These are phyloP conservation scores for Boletus edulis DNA, from an alignment of 768 basidiomycete species.

Conservation along the genomic window DNA sequence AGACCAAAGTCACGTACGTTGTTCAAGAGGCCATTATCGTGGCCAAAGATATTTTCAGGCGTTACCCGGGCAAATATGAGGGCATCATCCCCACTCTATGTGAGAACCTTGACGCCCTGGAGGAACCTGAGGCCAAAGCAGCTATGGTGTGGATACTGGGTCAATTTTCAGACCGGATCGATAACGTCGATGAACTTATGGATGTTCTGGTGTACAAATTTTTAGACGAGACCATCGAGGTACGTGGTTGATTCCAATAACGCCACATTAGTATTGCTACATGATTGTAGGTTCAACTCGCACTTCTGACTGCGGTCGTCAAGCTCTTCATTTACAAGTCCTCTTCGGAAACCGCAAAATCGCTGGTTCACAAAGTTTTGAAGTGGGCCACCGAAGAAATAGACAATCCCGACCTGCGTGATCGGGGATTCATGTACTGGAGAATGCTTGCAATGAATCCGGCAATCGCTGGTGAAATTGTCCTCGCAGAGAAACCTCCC, in stretches of 20 bases:
- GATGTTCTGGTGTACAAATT: conserved; percentile 90
- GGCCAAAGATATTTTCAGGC: conserved; percentile 95
- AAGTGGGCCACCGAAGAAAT: conserved; percentile 98
- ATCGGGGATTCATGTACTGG: conserved; percentile 99
- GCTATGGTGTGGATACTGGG: conserved; percentile 99
- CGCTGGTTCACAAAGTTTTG: conserved; percentile 89
- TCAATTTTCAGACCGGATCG: conserved; percentile 92
- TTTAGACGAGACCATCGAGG: conserved; percentile 92
- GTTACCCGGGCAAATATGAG: conserved; percentile 96
- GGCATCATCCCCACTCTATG: conserved; percentile 93
- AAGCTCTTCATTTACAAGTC: conserved; percentile 94
- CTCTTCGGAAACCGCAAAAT: conserved; percentile 78
- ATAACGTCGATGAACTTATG: conserved; percentile 92
- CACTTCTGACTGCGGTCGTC: conserved; percentile 89
- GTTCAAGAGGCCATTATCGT: conserved; percentile 98
- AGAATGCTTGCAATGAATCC: conserved; percentile 93
- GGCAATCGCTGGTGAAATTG: conserved; percentile 82
- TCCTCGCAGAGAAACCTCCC: conserved; percentile 88
- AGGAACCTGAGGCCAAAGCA: conserved; percentile 96
- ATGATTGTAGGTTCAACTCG: conserved; percentile 79
- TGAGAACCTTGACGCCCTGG: conserved; percentile 85
- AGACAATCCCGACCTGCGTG: conserved; percentile 96
- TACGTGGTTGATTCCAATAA: conserved; percentile 31
- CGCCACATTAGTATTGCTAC: background rate
- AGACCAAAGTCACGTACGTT: conserved; percentile 93